Base-by-base conservation (phyloP, 176 grass and related monocot genomes). In the Paspalum notatum region DNA sequence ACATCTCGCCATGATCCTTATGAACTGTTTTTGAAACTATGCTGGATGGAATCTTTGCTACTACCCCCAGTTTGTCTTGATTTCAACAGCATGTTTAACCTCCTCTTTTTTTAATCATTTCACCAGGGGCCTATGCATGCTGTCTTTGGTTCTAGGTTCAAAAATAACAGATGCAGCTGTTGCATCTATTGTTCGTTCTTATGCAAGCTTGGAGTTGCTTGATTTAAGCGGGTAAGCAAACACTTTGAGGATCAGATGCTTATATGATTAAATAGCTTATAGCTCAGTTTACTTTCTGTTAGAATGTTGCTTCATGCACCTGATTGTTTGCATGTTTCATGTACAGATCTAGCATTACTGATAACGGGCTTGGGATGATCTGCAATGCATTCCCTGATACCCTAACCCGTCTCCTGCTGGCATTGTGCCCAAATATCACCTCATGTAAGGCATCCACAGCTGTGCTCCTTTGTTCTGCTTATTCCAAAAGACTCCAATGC, bases 141-240 rank as follows among this genome's bases (percentile, higher is more conserved):
- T 99, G 47, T 93, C 92, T 5, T 83, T 99, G 72, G 32, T 85
- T 88, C 82, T 87, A 62, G 92, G 92, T 72, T 90, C 85, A 75
- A 89, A 84, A 89, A 88, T 99, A 66, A 99, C 92, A 69, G 96
- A 99, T 84, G 92, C 90, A 82, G 90, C 92, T 65, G 90, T 99
- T 74, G 91, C 92, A 70, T 79, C 96, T 80, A 88, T 95, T 74
- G 84, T 95, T 85, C 86, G 85, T 54, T 90, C 88, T 77, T 88
- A 76, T 43, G 53, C 71, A 11, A 93, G 68, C 82, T 87, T 95
- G 77, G 96, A 95, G 80, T 75, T 93, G 39, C 90, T 99, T 86
- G 92, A 99, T 91, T 88, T 99, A 78, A 95, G 92, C 12, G 90
- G 96, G 96, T 99, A 90, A 69, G 71, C 54, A 24, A 9, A 39